phyloP scores from a whole-genome alignment of 208 protist genomes.

The Tetramitus jugosus region DNA sequence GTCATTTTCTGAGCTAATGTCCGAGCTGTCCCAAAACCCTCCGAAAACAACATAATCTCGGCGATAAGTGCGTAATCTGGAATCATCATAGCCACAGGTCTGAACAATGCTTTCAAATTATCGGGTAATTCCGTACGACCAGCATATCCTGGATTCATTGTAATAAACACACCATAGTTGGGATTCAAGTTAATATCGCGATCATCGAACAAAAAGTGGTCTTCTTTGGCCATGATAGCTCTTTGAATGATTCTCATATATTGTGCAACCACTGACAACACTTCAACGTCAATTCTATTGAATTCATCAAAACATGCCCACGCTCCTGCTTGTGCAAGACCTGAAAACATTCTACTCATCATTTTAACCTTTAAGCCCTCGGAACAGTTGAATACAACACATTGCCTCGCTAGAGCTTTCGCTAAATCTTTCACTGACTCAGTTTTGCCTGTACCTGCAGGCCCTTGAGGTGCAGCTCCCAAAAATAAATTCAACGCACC shows the following conservation, averaged over 20 bases:
- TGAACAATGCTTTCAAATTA: slow-evolving; percentile 93
- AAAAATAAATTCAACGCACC: slow-evolving; percentile 85
- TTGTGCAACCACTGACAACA: slow-evolving; percentile 95
- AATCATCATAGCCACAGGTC: slow-evolving; percentile 96
- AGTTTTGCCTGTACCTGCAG: slow-evolving; percentile 94
- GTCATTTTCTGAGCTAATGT: slow-evolving; percentile 87
- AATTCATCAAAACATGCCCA: slow-evolving; percentile 98
- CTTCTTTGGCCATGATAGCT: slow-evolving; percentile 61
- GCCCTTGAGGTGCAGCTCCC: slow-evolving; percentile 84
- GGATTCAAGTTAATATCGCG: slow-evolving; percentile 85
- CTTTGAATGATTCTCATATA: slow-evolving; percentile 86
- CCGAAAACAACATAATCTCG: slow-evolving; percentile 92
- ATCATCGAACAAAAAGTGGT: slow-evolving; percentile 82
- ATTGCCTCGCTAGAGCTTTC: slow-evolving; percentile 86
- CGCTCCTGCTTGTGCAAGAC: slow-evolving; percentile 91
- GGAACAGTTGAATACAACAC: slow-evolving; percentile 97
- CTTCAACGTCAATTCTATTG: slow-evolving; percentile 95
- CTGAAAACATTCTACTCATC: slow-evolving; percentile 85
- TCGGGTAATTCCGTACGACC: slow-evolving; percentile 95
- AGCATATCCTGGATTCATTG: slow-evolving; percentile 98
- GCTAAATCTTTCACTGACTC: slow-evolving; percentile 95
- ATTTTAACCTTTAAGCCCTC: slow-evolving; percentile 92
- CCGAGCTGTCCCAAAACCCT: slow-evolving; percentile 89
- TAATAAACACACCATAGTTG: slow-evolving; percentile 93
- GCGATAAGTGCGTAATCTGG: slow-evolving; percentile 93